phyloP scores from a whole-genome alignment of 495 filamentous ascomycete genomes.

The Evernia prunastri region DNA sequence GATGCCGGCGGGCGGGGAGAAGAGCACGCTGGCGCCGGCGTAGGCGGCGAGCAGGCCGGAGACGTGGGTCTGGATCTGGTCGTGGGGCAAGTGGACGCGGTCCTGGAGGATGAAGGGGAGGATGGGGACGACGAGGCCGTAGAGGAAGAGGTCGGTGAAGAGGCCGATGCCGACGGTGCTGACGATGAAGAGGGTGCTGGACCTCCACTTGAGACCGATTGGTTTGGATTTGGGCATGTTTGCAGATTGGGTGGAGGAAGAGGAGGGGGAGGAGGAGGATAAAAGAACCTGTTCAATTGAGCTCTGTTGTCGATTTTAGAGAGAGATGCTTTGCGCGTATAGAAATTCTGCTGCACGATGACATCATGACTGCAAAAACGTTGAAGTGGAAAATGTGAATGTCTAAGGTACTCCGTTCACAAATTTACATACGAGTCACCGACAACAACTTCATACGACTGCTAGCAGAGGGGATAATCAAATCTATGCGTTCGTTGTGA shows the following conservation, averaged over 20 bases:
- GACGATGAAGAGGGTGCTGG: constrained; percentile 55
- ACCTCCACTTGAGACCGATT: constrained; percentile 47
- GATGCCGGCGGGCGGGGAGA: constrained; percentile 51
- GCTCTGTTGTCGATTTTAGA: too few relatives aligned
- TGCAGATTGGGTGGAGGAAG: not conserved
- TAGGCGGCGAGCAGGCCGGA: constrained; percentile 54
- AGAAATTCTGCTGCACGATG: not conserved
- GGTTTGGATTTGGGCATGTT: constrained; percentile 28
- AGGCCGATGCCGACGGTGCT: constrained; percentile 54
- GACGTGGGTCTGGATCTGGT: constrained; percentile 46
- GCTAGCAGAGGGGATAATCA: too few relatives aligned
- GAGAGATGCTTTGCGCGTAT: not conserved
- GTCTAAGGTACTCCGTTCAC: too few relatives aligned
- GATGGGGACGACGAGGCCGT: constrained; percentile 57
- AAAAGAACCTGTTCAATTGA: too few relatives aligned
- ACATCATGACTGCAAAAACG: constrained; percentile 3
- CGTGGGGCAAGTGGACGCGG: constrained; percentile 45
- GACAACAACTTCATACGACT: too few relatives aligned
- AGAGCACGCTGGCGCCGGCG: constrained; percentile 50
- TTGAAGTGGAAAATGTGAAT: too few relatives aligned
- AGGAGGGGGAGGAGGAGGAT: not conserved
- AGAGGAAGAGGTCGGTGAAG: constrained; percentile 57
- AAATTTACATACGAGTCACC: too few relatives aligned
- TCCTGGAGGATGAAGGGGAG: constrained; percentile 54
- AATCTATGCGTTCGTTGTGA: too few relatives aligned